phyloP scores from a whole-genome alignment of 306 rosid species.

The Trichosanthes cucumerina region DNA sequence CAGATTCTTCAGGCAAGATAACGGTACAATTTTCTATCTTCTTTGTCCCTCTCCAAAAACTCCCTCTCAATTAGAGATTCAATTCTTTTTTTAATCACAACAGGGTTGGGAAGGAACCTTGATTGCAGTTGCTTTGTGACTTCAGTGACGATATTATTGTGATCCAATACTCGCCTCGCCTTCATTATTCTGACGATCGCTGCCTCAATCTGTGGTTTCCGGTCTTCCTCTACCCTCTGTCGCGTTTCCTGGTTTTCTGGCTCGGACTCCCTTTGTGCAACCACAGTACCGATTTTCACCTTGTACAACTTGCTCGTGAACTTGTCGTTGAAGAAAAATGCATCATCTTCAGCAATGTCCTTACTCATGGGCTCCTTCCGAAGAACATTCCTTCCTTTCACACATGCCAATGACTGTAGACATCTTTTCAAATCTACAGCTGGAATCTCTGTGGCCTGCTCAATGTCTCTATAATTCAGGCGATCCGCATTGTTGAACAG shows the following conservation, averaged over 20 bases:
- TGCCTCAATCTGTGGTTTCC: conserved; percentile 82
- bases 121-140: conserved; percentile 73
- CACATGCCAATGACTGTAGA: conserved; percentile 76
- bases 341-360: conserved; percentile 67
- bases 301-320: conserved; percentile 59
- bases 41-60: conserved; percentile 63
- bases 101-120: conserved; percentile 59
- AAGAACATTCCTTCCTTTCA: conserved; percentile 78
- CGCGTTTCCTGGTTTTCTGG: conserved; percentile 80
- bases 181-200: conserved; percentile 84
- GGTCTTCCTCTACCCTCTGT: conserved; percentile 76
- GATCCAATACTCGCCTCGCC: conserved; percentile 59
- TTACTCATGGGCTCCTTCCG: conserved; percentile 79
- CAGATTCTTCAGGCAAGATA: conserved; percentile 47
- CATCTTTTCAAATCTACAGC: conserved; percentile 66
- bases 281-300: conserved; percentile 84
- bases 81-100: conserved; percentile 66
- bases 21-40: conserved; percentile 52
- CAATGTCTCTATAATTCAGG: conserved; percentile 62
- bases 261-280: conserved; percentile 71
- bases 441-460: conserved; percentile 72
- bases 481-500: conserved; percentile 61
- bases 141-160: conserved; percentile 72
- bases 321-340: conserved; percentile 57
- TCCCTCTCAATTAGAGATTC: conserved; percentile 90